Evolutionary conservation across 352 stramenopile species (phyloP).

Genomic region (Pythium monospermum): DNA sequence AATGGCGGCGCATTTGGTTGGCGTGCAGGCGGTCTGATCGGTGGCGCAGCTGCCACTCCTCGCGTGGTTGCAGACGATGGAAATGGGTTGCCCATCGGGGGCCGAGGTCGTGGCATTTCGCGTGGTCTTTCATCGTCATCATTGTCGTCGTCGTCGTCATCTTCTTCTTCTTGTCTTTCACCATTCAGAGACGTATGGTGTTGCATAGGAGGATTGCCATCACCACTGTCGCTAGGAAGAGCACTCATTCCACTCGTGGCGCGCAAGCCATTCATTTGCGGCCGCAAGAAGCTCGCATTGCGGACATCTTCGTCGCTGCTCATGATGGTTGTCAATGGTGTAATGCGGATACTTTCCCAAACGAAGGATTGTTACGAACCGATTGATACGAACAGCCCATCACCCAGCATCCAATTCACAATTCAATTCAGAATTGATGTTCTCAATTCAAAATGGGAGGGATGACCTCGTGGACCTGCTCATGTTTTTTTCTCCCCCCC

Average conservation of each 20-base stretch:
- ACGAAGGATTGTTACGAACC: background rate
- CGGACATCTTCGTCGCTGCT: conserved; percentile 16
- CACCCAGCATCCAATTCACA: conserved; percentile 4
- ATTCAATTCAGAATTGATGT: conserved; percentile 21
- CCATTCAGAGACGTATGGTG: background rate
- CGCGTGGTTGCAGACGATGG: no score
- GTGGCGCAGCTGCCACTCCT: no score
- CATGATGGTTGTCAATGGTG: background rate
- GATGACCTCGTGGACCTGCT: conserved; percentile 17
- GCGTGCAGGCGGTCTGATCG: background rate
- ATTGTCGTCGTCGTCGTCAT: conserved; percentile 18
- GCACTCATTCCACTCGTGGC: background rate
- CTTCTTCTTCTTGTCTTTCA: background rate
- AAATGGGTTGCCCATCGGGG: background rate
- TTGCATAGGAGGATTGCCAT: background rate
- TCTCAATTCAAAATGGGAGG: conserved; percentile 5
- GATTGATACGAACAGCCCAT: background rate
- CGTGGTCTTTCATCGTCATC: conserved; percentile 23
- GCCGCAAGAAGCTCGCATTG: conserved; percentile 18
- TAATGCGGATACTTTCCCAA: conserved; percentile 9
- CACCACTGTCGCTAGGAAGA: no score
- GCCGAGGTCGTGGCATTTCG: conserved; percentile 3
- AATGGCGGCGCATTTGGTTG: background rate
- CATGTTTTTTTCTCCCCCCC: background rate
- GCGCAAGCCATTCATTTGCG: conserved; percentile 5